phyloP scores from a whole-genome alignment of 202 grass and related monocot species.

The Zizania palustris region DNA sequence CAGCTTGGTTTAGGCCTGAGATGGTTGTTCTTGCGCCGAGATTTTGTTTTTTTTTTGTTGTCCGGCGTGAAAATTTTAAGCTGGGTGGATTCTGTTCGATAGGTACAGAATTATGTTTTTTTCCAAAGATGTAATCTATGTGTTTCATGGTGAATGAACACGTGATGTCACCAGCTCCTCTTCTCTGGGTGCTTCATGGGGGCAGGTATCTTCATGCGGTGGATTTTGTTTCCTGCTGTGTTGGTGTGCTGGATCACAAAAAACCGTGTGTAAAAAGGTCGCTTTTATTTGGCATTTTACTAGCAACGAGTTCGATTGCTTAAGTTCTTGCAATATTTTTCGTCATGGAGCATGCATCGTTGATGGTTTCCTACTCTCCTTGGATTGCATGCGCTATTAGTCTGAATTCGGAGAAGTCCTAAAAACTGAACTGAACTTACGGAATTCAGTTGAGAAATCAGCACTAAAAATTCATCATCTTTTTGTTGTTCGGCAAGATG shows the following conservation, averaged over 20 bases:
- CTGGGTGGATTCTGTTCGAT: background rate
- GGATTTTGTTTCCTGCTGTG: background rate
- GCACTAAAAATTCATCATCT: slow-evolving; percentile 13
- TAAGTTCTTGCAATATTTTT: background rate
- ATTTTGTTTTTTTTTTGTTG: background rate
- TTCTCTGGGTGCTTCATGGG: background rate
- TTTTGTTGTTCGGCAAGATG: slow-evolving; percentile 51
- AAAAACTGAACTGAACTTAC: background rate
- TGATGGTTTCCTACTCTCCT: background rate
- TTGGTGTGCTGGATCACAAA: background rate
- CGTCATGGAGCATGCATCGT: slow-evolving; percentile 4
- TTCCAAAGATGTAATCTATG: background rate
- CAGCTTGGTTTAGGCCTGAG: background rate
- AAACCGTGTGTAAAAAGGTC: background rate
- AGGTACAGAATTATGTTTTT: background rate
- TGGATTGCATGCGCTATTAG: background rate
- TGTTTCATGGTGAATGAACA: background rate
- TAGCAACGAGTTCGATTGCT: background rate
- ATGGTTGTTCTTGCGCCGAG: background rate
- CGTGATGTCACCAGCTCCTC: background rate
- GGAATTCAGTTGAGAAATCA: slow-evolving; percentile 6
- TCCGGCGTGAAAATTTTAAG: background rate
- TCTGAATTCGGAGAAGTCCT: background rate
- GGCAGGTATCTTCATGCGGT: background rate
- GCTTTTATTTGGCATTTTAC: slow-evolving; percentile 1